Evolutionary conservation across 352 stramenopile species (phyloP).

Genomic region (Hyaloperonospora brassicae): DNA sequence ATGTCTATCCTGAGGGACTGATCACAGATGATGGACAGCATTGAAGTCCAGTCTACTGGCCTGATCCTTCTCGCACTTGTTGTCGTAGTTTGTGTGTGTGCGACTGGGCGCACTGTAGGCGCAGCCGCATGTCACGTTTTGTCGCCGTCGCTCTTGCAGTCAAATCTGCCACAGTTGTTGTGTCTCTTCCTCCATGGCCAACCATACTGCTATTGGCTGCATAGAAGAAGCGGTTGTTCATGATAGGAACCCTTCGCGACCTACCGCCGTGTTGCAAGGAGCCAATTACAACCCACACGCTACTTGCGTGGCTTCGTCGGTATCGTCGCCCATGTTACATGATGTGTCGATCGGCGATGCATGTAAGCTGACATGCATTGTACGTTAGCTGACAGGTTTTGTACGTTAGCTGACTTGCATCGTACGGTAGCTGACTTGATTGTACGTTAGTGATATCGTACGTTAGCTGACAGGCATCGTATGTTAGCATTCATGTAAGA

Average conservation of each 20-base stretch:
- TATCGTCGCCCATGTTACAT: too few relatives aligned
- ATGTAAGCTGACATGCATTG: too few relatives aligned
- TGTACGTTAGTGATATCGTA: too few relatives aligned
- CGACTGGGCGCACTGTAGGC: too few relatives aligned
- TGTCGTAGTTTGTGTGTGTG: too few relatives aligned
- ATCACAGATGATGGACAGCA: constrained; percentile 67
- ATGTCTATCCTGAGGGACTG: constrained; percentile 85
- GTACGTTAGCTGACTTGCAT: too few relatives aligned
- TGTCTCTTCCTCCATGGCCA: constrained; percentile 41
- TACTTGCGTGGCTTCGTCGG: too few relatives aligned
- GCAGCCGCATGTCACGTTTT: not conserved
- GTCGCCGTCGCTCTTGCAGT: constrained; percentile 32
- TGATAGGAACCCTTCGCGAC: constrained; percentile 85
- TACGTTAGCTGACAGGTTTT: too few relatives aligned
- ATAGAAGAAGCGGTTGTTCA: constrained; percentile 83
- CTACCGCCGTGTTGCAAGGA: constrained; percentile 69
- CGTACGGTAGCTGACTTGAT: too few relatives aligned
- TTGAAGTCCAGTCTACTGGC: constrained; percentile 81
- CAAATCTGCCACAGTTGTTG: constrained; percentile 86
- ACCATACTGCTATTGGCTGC: constrained; percentile 84
- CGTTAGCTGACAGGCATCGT: too few relatives aligned
- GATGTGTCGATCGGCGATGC: too few relatives aligned
- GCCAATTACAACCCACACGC: constrained; percentile 80
- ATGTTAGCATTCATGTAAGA: too few relatives aligned
- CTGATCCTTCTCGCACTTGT: constrained; percentile 52